Evolutionary conservation across 108 stramenopile species (phyloP), one percentile per base, ranked within the genome.

Genomic region (Cyclostephanos tholiformis): DNA sequence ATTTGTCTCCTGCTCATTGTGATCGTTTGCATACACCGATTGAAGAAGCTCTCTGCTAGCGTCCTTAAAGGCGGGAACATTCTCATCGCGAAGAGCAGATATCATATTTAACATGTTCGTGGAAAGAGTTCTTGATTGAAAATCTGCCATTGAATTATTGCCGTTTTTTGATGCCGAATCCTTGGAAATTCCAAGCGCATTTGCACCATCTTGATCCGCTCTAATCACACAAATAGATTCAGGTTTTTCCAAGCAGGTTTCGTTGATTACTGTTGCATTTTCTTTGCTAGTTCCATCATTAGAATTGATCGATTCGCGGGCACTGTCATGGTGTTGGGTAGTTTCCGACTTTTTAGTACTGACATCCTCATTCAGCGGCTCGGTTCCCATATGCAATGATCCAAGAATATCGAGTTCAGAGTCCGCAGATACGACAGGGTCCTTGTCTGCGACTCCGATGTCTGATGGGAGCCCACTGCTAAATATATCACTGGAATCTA

Each of bases 371-470:
- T 62, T 36, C 32, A 23, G 53, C 10, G 53, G 26, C 9, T 22
- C 20, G 30, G 19, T 43, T 19, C 39, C 14, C 32, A 12, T 32
- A 7, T 32, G n/a, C n/a, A 11, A 19, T 14, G 36, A 17, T 32
- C 59, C 59, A 2, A 60, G 16, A 32, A 60, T 13, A 60, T 60
- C 30, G 26, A 35, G 13, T 60, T 60, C 59, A 38, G 59, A 35
- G 26, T 26, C 57, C 27, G 25, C 29, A 10, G 23, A 4, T 29
- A 29, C 57, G n/a, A 35, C 9, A 60, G 59, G 27, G 16, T 36
- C 59, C 30, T 27, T 60, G 8, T 32, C 59, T 17, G 26, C 14
- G 53, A 20, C 26, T 25, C 26, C 25, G 44, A 46, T 46, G 44
- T 46, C 44, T 46, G 44, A 46, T 46, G 3, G 44, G 16, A 14